Conservation (phyloP, 352 stramenopile genomes). For the Phytophthora lateralis region DNA sequence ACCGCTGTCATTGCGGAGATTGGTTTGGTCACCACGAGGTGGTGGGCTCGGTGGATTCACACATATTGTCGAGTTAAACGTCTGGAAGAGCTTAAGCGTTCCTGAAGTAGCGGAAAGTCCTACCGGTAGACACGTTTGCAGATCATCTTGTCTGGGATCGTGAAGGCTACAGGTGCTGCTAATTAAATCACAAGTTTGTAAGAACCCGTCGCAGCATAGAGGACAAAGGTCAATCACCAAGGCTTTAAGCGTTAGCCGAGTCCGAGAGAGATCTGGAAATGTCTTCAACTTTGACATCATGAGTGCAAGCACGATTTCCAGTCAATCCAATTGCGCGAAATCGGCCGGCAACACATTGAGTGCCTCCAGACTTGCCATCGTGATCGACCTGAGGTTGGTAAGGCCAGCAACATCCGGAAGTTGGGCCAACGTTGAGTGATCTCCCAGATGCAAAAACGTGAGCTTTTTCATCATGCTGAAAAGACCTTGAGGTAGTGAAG, state of each 20-base stretch:
- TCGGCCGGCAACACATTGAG: conserved; percentile 21
- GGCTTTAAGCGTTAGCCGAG: conserved; percentile 5
- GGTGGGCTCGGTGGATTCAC: not conserved
- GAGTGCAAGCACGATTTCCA: conserved; percentile 33
- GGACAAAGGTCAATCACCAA: conserved; percentile 21
- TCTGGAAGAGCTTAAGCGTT: conserved; percentile 19
- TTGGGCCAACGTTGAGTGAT: conserved; percentile 16
- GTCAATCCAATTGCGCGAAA: conserved; percentile 24
- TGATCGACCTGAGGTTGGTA: conserved; percentile 34
- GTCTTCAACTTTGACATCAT: conserved; percentile 15
- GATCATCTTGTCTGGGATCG: not conserved
- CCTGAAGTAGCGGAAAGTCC: conserved; percentile 9
- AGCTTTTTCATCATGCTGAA: conserved; percentile 40
- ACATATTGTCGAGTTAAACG: conserved; percentile 29
- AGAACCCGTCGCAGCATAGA: conserved; percentile 42
- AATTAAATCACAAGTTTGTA: conserved; percentile 35
- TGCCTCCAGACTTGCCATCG: conserved; percentile 21
- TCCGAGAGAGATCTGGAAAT: conserved; percentile 32
- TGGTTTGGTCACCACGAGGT: not conserved
- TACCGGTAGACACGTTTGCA: not conserved
- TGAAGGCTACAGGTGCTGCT: conserved; percentile 18
- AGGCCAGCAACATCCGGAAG: conserved; percentile 33
- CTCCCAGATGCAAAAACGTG: conserved; percentile 39
- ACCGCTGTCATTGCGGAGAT: not conserved
- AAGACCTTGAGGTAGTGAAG: conserved; percentile 22